Base-by-base conservation (phyloP, 2,329 filamentous ascomycete genomes). In the Cercospora canescens region DNA sequence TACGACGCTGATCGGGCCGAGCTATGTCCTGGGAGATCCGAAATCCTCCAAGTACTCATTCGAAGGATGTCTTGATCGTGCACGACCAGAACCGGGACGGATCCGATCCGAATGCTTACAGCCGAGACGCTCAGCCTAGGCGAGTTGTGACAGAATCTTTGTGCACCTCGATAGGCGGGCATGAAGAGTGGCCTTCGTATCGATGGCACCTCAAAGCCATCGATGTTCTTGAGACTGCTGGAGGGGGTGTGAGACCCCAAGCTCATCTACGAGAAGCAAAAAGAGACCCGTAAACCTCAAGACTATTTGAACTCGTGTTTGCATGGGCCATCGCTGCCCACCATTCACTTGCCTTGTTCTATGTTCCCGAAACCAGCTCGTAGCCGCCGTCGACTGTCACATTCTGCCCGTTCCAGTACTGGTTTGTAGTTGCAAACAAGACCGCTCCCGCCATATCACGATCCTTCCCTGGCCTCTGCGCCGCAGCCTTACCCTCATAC, bases 381-480 rank as follows among this genome's bases (percentile, higher is more conserved):
- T 86, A 87, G 0, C 85, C 85, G 6, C 86, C 85, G 73, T 87
- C 85, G 5, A 87, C 83, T 1, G 81, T 79, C 24, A 85, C 75
- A 1, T 78, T 81, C 73, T 81, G 77, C 0, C 83, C 83, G 65
- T 85, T 85, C 12, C 84, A 73, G 67, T 84, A 85, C 70, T 82
- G 82, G 70, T 79, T 83, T 34, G 72, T 77, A n/a, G 81, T 83
- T 18, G 81, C 78, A 67, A 85, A 88, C 28, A 89, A 74, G 3
- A 88, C 80, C 0, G 84, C 84, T 48, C 82, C 81, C 0, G 84
- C 86, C 81, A 88, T 88, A 72, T 88, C 86, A 34, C 83, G 75
- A 68, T 88, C 87, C 28, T 85, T 83, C 0, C 87, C 87, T 0
- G 85, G 85, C 50, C 84, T 73, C 65, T 78, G 77, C 6, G 84